phyloP scores from a whole-genome alignment of 768 basidiomycete species.

The Cystofilobasidium bisporidii region DNA sequence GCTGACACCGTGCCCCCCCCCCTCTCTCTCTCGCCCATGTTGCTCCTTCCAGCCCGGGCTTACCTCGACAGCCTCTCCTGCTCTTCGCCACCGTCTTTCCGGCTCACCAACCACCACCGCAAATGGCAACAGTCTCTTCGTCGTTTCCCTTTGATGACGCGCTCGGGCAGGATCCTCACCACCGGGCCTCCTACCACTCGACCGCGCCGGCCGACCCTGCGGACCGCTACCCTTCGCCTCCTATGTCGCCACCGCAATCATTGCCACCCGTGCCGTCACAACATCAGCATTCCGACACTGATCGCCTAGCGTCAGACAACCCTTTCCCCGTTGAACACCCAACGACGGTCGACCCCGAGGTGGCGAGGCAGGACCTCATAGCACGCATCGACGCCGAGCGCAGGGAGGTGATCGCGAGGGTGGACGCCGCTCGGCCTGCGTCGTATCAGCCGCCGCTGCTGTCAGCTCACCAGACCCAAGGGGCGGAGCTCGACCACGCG shows the following conservation, averaged over 20 bases:
- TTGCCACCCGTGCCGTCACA: neutral
- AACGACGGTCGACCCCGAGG: neutral
- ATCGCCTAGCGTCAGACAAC: too few relatives aligned
- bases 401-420: neutral
- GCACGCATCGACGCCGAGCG: neutral
- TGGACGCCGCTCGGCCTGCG: neutral
- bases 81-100: neutral
- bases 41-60: neutral
- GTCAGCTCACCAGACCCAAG: too few relatives aligned
- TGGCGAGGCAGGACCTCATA: neutral
- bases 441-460: slow-evolving; percentile 6
- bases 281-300: too few relatives aligned
- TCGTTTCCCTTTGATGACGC: neutral
- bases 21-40: neutral
- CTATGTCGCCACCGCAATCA: slow-evolving; percentile 17
- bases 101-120: neutral
- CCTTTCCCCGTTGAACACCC: too few relatives aligned
- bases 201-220: slow-evolving; percentile 14
- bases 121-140: neutral
- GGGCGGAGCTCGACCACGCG: too few relatives aligned
- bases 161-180: neutral
- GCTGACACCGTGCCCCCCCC: too few relatives aligned
- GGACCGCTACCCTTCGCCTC: slow-evolving; percentile 18
- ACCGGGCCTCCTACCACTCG: neutral
- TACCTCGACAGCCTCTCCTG: neutral